Conservation (phyloP, 73 alveolate genomes). For the Paramecium sexaurelia region DNA sequence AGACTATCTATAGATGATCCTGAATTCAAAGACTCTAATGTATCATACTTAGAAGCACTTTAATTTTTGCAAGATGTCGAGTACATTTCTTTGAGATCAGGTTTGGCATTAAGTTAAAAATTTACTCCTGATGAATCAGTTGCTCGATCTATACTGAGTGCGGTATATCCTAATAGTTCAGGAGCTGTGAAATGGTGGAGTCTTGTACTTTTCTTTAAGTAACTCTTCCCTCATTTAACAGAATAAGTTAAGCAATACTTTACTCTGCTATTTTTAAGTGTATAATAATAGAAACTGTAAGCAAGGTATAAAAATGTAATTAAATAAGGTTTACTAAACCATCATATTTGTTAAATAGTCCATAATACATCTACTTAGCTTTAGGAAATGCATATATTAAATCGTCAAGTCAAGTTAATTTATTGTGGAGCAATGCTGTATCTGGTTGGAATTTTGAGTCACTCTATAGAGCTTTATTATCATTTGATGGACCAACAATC, state of each 20-base stretch:
- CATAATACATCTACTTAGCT: background rate
- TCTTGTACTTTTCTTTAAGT: slow-evolving; percentile 18
- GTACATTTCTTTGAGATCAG: background rate
- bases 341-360: background rate
- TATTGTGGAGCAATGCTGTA: slow-evolving; percentile 34
- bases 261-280: background rate
- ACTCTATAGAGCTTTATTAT: background rate
- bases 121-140: slow-evolving; percentile 36
- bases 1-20: slow-evolving; percentile 33
- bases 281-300: background rate
- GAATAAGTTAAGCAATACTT: slow-evolving; percentile 26
- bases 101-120: background rate
- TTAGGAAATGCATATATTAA: slow-evolving; percentile 40
- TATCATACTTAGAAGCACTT: slow-evolving; percentile 19
- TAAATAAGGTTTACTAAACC: slow-evolving; percentile 37
- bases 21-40: slow-evolving; percentile 14
- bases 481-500: slow-evolving; percentile 36
- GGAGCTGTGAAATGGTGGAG: slow-evolving; percentile 55
- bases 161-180: slow-evolving; percentile 25
- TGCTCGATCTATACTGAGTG: slow-evolving; percentile 44
- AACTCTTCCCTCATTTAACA: slow-evolving; percentile 18
- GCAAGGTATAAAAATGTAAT: background rate
- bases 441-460: slow-evolving; percentile 46
- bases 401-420: slow-evolving; percentile 12
- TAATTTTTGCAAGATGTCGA: slow-evolving; percentile 39